These are phyloP conservation scores for Erodium chrysanthum DNA, from an alignment of 441 rosid genomes.

Conservation along the genomic window DNA sequence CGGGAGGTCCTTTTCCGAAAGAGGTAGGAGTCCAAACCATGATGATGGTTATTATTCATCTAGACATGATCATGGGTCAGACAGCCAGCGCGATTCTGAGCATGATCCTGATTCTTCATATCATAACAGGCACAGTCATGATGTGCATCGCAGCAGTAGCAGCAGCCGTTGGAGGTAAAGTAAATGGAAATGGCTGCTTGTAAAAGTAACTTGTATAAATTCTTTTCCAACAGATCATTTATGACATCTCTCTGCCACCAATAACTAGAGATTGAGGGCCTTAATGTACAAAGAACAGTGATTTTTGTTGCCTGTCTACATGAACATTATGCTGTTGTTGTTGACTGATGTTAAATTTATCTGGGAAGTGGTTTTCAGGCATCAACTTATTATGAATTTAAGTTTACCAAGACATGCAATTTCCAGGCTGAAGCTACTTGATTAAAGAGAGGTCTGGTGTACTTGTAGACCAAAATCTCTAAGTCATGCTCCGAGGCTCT, in stretches of 20 bases:
- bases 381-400: no score
- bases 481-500: no score
- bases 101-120: not conserved
- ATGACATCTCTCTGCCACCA: not conserved
- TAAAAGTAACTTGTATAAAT: not conserved
- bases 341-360: no score
- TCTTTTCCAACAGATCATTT: not conserved
- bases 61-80: slow-evolving; percentile 14
- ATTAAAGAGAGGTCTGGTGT: no score
- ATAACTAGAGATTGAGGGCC: not conserved
- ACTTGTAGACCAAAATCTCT: no score
- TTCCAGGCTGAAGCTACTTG: no score
- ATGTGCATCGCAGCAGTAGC: not conserved
- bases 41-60: slow-evolving; percentile 22
- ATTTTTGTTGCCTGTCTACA: no score
- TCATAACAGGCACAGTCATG: not conserved
- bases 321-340: no score
- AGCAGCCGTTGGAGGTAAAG: not conserved
- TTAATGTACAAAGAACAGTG: not conserved
- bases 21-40: slow-evolving; percentile 29
- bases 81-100: slow-evolving; percentile 5
- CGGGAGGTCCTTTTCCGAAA: slow-evolving; percentile 34
- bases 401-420: no score
- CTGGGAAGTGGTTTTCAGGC: no score
- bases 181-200: not conserved